These are phyloP conservation scores for Malassezia furfur DNA, from an alignment of 1,284 basidiomycete species.

Conservation along the genomic window DNA sequence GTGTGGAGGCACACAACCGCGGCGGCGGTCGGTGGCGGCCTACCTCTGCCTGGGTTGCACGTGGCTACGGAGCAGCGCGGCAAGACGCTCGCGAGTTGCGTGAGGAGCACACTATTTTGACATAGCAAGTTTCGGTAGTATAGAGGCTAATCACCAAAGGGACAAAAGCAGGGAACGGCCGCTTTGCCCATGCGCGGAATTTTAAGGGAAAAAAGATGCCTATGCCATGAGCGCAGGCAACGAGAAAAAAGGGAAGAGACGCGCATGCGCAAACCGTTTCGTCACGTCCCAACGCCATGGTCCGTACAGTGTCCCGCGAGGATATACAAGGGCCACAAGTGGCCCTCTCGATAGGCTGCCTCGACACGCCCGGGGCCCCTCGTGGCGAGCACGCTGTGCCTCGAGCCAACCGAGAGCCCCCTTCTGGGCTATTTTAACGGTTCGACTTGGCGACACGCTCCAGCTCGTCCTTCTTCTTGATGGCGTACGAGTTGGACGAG, in stretches of 20 bases:
- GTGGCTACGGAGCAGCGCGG: no score
- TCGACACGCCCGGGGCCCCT: slow-evolving; percentile 4
- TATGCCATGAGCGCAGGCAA: no score
- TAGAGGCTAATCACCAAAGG: slow-evolving; percentile 14
- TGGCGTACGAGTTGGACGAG: slow-evolving; percentile 99
- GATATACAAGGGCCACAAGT: slow-evolving; percentile 15
- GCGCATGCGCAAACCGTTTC: background rate
- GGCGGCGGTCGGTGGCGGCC: no score
- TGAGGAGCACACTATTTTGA: background rate
- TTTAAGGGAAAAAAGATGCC: no score
- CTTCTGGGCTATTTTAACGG: slow-evolving; percentile 58
- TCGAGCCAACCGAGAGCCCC: slow-evolving; percentile 1
- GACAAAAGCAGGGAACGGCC: slow-evolving; percentile 1
- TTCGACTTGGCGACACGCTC: slow-evolving; percentile 99
- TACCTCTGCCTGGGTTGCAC: no score
- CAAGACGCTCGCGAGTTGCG: no score
- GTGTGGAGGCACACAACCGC: no score
- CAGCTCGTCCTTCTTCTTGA: slow-evolving; percentile 86
- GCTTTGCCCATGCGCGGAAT: background rate
- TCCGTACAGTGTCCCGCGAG: slow-evolving; percentile 9
- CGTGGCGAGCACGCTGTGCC: slow-evolving; percentile 7
- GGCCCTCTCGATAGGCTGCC: slow-evolving; percentile 10
- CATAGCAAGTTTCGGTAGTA: slow-evolving; percentile 8
- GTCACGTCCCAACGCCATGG: background rate
- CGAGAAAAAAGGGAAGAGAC: background rate